phyloP scores from a whole-genome alignment of 371 early-diverging fungal genomes.

The Umbelopsis sp. region DNA sequence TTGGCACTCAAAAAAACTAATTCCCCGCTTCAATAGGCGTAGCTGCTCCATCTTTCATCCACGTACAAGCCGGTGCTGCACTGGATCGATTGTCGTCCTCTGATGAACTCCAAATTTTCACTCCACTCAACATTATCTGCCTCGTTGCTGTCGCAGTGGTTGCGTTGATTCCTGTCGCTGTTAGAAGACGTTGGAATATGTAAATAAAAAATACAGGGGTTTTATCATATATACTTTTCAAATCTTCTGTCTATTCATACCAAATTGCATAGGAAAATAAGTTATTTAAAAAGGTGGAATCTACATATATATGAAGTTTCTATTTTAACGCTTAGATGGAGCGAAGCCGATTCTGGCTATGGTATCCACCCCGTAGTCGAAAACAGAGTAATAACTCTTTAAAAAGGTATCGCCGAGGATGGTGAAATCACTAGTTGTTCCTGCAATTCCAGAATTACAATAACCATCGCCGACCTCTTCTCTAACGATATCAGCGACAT shows the following conservation, averaged over 20 bases:
- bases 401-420: conserved; percentile 44
- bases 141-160: conserved; percentile 46
- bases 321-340: conserved; percentile 22
- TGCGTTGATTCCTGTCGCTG: conserved; percentile 49
- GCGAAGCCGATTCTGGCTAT: conserved; percentile 31
- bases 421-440: conserved; percentile 30
- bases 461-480: conserved; percentile 25
- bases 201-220: not conserved
- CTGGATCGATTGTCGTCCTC: conserved; percentile 60
- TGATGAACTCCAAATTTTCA: conserved; percentile 46
- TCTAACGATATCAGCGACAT: conserved; percentile 30
- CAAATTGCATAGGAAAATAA: no score
- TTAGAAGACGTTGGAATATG: conserved; percentile 35
- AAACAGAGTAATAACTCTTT: conserved; percentile 36
- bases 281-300: no score
- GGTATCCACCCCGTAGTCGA: conserved; percentile 29
- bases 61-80: conserved; percentile 68
- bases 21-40: conserved; percentile 39
- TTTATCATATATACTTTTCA: not conserved
- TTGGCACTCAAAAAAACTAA: no score
- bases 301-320: no score
- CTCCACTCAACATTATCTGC: conserved; percentile 47
- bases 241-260: not conserved
- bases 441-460: conserved; percentile 45
- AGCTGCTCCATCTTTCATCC: conserved; percentile 65